Percentiles rank a stretch among this genome's conserved stretches.
Evolutionary conservation across 1,139 yeast genomes (phyloP).

Genomic region (Candida sojae): DNA sequence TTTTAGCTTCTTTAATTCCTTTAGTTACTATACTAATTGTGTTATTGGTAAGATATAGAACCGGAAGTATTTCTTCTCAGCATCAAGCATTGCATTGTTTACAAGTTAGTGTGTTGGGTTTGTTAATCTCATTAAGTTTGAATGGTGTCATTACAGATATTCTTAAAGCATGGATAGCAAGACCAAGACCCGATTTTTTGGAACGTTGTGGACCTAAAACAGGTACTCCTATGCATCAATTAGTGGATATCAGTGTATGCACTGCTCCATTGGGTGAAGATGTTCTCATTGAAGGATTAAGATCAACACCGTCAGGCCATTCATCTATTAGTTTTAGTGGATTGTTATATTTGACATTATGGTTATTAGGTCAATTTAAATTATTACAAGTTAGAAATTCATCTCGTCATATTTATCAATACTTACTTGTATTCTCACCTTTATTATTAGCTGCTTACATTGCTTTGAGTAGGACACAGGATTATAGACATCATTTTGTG

Average conservation of each 20-base stretch:
- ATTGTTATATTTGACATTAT: constrained; percentile 59
- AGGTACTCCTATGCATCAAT: constrained; percentile 35
- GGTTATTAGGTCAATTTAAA: constrained; percentile 60
- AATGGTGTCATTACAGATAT: constrained; percentile 57
- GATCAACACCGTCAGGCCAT: constrained; percentile 85
- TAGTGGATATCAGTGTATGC: constrained; percentile 38
- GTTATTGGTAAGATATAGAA: constrained; percentile 8
- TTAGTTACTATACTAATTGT: constrained; percentile 13
- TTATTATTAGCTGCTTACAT: constrained; percentile 46
- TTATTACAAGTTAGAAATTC: constrained; percentile 9
- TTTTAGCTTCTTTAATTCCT: constrained; percentile 21
- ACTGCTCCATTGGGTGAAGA: constrained; percentile 47
- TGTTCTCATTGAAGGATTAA: constrained; percentile 68
- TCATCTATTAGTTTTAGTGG: constrained; percentile 70
- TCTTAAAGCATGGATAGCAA: constrained; percentile 73
- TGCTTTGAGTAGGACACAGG: constrained; percentile 66
- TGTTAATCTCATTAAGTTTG: constrained; percentile 23
- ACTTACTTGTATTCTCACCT: constrained; percentile 20
- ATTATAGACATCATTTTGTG: constrained; percentile 74
- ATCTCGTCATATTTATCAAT: constrained; percentile 17
- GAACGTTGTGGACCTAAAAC: constrained; percentile 61
- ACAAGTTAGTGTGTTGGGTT: constrained; percentile 27
- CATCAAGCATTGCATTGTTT: constrained; percentile 19
- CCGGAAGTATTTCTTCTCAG: constrained; percentile 7
- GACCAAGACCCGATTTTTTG: constrained; percentile 79